phyloP scores from a whole-genome alignment of 73 alveolate genomes.

The Paramecium tetraurelia region DNA sequence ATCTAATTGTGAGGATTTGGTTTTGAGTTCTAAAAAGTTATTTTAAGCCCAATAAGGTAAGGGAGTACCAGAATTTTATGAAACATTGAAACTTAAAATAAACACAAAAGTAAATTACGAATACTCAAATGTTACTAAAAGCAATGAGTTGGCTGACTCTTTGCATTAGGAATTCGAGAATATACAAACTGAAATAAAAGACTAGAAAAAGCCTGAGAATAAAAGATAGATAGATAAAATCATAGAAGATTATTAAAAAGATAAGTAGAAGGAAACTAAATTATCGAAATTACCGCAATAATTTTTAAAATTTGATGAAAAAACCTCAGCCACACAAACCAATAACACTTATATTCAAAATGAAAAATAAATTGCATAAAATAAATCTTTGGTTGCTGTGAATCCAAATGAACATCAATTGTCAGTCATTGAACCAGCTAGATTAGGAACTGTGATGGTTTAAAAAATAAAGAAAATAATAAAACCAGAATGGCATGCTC shows the following conservation, averaged over 20 bases:
- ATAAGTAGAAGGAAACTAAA: constrained; percentile 17
- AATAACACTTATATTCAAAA: constrained; percentile 11
- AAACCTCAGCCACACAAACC: constrained; percentile 41
- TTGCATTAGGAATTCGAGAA: background rate
- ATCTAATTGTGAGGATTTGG: constrained; percentile 38
- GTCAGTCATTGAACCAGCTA: constrained; percentile 58
- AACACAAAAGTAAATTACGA: constrained; percentile 57
- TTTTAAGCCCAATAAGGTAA: constrained; percentile 41
- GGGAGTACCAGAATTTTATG: constrained; percentile 53
- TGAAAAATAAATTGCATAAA: background rate
- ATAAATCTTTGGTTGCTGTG: background rate
- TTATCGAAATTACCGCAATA: constrained; percentile 52
- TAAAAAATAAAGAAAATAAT: constrained; percentile 72
- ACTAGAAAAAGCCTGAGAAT: background rate
- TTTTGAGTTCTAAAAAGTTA: constrained; percentile 29
- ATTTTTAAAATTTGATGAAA: constrained; percentile 52
- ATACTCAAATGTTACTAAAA: constrained; percentile 37
- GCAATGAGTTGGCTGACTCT: background rate
- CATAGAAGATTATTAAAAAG: constrained; percentile 39
- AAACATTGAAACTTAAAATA: constrained; percentile 44
- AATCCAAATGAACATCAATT: constrained; percentile 27
- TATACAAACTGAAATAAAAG: constrained; percentile 15
- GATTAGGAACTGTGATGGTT: constrained; percentile 61
- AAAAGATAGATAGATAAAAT: constrained; percentile 44
- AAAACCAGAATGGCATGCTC: constrained; percentile 95